Percentiles rank a stretch among this genome's conserved stretches.
phyloP scores from a whole-genome alignment of 2,329 filamentous ascomycete species.

The Penicillium sp. region DNA sequence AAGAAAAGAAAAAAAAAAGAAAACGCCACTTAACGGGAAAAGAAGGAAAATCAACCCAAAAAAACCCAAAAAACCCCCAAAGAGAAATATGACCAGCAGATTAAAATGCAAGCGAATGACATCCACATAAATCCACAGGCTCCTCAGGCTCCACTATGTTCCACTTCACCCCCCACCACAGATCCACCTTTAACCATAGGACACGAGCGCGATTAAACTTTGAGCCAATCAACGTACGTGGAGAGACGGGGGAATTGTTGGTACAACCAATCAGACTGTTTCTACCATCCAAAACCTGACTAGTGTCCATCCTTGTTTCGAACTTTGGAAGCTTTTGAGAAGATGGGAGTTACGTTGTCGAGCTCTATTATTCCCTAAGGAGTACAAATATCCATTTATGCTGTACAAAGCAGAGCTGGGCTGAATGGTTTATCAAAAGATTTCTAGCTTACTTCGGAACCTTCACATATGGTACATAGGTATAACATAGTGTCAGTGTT shows the following conservation, averaged over 20 bases:
- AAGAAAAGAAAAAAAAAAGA: background rate
- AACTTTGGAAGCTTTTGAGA: background rate
- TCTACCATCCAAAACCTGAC: background rate
- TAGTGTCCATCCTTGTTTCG: slow-evolving; percentile 1
- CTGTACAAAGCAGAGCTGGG: background rate
- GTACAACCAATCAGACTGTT: slow-evolving; percentile 52
- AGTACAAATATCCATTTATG: background rate
- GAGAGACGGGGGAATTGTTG: slow-evolving; percentile 63
- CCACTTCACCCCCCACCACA: too few species aligned
- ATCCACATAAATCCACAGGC: background rate
- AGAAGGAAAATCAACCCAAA: background rate
- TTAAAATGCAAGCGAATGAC: background rate
- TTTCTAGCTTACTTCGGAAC: too few species aligned
- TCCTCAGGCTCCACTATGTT: too few species aligned
- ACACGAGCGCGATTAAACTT: background rate
- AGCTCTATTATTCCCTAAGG: background rate
- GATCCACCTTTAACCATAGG: background rate
- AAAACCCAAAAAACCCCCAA: background rate
- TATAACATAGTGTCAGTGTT: background rate
- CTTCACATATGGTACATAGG: background rate
- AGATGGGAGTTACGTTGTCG: background rate
- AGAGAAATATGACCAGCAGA: slow-evolving; percentile 6
- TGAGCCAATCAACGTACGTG: background rate
- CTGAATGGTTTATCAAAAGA: background rate
- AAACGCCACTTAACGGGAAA: background rate